These are phyloP conservation scores for Ustilago crameri DNA, from an alignment of 1,284 basidiomycete species.

Conservation along the genomic window DNA sequence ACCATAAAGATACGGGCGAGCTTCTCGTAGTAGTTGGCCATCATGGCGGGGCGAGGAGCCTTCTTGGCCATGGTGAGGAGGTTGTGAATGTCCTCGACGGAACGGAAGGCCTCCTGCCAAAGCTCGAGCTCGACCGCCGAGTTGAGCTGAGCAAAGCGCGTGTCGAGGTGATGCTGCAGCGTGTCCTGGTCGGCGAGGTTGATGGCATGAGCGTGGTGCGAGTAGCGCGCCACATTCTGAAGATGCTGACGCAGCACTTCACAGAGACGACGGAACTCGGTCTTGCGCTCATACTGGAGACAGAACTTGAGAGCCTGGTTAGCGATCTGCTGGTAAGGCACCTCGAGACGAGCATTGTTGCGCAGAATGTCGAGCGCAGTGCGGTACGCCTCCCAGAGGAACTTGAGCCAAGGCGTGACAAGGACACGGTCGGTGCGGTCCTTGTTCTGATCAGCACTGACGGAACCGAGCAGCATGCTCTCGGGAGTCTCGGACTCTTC, in stretches of 20 bases:
- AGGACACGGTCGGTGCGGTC: slow-evolving; percentile 94
- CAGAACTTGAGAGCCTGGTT: slow-evolving; percentile 98
- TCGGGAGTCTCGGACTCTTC: slow-evolving; percentile 85
- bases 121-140: slow-evolving; percentile 98
- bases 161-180: slow-evolving; percentile 95
- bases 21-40: slow-evolving; percentile 99
- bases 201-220: slow-evolving; percentile 95
- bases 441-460: slow-evolving; percentile 89
- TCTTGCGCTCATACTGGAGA: slow-evolving; percentile 90
- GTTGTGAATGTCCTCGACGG: slow-evolving; percentile 97
- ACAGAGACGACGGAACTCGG: slow-evolving; percentile 96
- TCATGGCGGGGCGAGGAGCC: slow-evolving; percentile 89
- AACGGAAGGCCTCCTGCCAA: slow-evolving; percentile 99
- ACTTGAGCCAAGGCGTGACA: slow-evolving; percentile 97
- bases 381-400: slow-evolving; percentile 97
- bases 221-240: slow-evolving; percentile 92
- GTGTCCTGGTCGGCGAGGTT: slow-evolving; percentile 96
- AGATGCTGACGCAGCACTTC: slow-evolving; percentile 96
- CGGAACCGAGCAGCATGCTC: slow-evolving; percentile 85
- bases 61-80: slow-evolving; percentile 90
- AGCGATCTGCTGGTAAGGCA: slow-evolving; percentile 96
- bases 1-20: slow-evolving; percentile 92
- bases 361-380: slow-evolving; percentile 96
- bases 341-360: slow-evolving; percentile 93
- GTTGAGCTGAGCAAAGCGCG: slow-evolving; percentile 95